phyloP scores from a whole-genome alignment of 352 stramenopile genomes.

The Phytopythium ostracodes region DNA sequence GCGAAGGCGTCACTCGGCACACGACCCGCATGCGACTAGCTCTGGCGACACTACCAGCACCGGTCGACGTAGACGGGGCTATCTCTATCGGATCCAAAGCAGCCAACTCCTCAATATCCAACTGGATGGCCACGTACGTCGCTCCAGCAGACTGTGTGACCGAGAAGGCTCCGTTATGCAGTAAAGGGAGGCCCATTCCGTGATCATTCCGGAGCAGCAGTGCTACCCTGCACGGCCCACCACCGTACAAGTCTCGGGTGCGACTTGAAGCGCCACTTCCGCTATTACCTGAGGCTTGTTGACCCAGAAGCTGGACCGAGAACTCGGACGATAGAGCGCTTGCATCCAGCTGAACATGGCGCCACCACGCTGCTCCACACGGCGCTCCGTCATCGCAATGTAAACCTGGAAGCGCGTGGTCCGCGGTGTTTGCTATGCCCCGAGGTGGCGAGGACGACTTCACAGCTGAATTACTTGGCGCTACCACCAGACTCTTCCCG shows the following conservation, averaged over 20 bases:
- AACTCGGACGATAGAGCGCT: constrained; percentile 40
- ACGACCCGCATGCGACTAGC: constrained; percentile 20
- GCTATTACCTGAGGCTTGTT: not conserved
- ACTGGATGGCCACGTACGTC: constrained; percentile 18
- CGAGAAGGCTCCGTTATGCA: constrained; percentile 34
- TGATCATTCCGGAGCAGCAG: constrained; percentile 39
- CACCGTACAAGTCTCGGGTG: not conserved
- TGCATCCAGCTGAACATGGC: constrained; percentile 35
- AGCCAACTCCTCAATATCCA: constrained; percentile 24
- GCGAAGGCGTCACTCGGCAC: constrained; percentile 28
- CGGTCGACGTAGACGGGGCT: not conserved
- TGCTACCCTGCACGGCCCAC: constrained; percentile 1
- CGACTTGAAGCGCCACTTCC: constrained; percentile 13
- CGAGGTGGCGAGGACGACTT: not conserved
- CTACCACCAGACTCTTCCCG: constrained; percentile 27
- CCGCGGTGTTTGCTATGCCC: not conserved
- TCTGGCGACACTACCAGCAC: not conserved
- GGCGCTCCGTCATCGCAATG: not conserved
- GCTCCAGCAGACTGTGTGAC: constrained; percentile 20
- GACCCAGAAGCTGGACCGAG: constrained; percentile 26
- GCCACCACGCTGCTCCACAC: constrained; percentile 45
- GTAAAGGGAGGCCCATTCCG: constrained; percentile 14
- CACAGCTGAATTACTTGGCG: not conserved
- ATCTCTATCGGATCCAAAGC: not conserved
- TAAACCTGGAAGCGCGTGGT: not conserved